Conservation (phyloP, 179 eudicot genomes). For the Amaranthus tricolor region DNA sequence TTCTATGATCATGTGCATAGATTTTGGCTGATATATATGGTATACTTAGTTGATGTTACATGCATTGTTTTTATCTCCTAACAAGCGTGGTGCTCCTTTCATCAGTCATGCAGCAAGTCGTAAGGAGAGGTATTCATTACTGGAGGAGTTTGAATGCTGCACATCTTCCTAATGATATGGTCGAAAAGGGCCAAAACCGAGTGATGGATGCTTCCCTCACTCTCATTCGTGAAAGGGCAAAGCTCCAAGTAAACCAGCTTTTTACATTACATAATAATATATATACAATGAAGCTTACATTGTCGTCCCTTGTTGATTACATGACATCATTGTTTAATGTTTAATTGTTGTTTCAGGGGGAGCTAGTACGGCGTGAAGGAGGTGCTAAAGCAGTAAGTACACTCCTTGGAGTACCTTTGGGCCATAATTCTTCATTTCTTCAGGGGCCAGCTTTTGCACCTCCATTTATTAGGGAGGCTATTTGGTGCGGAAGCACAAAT, state of each 20-base stretch:
- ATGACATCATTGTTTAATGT: neutral
- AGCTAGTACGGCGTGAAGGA: constrained; percentile 88
- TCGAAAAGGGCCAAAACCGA: constrained; percentile 78
- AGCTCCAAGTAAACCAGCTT: constrained; percentile 65
- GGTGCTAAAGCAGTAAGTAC: constrained; percentile 80
- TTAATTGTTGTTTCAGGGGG: constrained; percentile 49
- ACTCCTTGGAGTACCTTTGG: constrained; percentile 93
- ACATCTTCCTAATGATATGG: constrained; percentile 65
- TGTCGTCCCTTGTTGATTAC: neutral
- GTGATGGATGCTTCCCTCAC: constrained; percentile 96
- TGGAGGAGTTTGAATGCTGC: constrained; percentile 57
- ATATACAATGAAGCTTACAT: neutral
- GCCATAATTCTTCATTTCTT: constrained; percentile 94
- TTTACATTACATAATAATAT: too few relatives aligned
- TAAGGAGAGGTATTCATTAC: constrained; percentile 69
- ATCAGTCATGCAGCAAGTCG: constrained; percentile 52
- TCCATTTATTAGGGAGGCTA: constrained; percentile 92
- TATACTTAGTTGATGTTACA: too few relatives aligned
- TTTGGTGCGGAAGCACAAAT: constrained; percentile 98
- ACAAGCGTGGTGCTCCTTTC: too few relatives aligned
- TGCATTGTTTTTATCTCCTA: too few relatives aligned
- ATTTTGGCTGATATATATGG: too few relatives aligned
- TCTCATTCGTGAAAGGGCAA: constrained; percentile 93
- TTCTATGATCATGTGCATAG: too few relatives aligned
- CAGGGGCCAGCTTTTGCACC: constrained; percentile 99